phyloP scores from a whole-genome alignment of 2,329 filamentous ascomycete genomes.

The Podosphaera fusca region DNA sequence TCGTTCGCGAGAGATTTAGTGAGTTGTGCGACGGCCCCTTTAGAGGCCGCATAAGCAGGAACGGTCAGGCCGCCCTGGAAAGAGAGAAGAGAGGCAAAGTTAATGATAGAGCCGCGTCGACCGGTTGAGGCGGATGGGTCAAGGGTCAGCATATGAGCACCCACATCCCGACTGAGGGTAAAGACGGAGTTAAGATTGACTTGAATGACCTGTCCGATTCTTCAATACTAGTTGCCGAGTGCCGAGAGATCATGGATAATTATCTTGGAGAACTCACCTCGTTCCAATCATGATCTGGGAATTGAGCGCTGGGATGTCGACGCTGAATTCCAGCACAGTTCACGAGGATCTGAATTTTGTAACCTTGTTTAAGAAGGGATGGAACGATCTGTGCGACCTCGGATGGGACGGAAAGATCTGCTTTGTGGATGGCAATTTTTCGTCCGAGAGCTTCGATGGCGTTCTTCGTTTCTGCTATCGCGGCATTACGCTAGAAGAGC shows the following conservation, averaged over 20 bases:
- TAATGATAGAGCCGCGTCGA: constrained; percentile 53
- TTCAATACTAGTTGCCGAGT: not conserved
- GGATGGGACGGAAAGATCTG: constrained; percentile 38
- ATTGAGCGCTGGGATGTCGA: constrained; percentile 18
- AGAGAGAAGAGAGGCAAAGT: constrained; percentile 61
- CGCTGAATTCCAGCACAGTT: constrained; percentile 22
- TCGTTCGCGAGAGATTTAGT: constrained; percentile 53
- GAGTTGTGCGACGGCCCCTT: constrained; percentile 59
- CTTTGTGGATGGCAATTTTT: constrained; percentile 41
- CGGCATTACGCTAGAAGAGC: constrained; percentile 11
- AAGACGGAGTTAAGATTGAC: constrained; percentile 74
- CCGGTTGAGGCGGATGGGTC: constrained; percentile 48
- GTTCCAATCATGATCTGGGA: constrained; percentile 19
- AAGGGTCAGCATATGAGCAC: constrained; percentile 47
- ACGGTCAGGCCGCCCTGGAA: constrained; percentile 84
- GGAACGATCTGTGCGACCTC: constrained; percentile 39
- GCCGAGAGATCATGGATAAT: not conserved
- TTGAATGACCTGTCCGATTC: constrained; percentile 33
- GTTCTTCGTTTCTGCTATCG: constrained; percentile 27
- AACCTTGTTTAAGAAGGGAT: constrained; percentile 29
- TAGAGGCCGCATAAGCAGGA: constrained; percentile 67
- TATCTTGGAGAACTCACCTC: constrained; percentile 12
- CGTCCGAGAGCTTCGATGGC: constrained; percentile 42
- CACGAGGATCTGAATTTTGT: constrained; percentile 22
- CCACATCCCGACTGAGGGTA: constrained; percentile 51